Evolutionary conservation across 2,329 filamentous ascomycete genomes (phyloP).

Genomic region (Diaporthe velutina): DNA sequence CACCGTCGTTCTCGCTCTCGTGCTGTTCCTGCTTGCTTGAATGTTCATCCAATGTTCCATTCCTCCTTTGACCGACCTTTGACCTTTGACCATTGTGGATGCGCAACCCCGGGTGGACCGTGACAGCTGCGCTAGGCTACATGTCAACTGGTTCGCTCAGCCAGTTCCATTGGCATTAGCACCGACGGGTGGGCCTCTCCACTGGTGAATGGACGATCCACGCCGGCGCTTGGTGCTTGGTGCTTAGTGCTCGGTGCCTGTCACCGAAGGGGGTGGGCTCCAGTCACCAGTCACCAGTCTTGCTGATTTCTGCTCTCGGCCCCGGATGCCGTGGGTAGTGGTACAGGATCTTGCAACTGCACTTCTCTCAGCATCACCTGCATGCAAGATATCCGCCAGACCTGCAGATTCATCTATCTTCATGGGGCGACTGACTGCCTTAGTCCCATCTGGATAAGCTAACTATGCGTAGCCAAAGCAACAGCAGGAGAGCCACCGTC

Average conservation of each 20-base stretch:
- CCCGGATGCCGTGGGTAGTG: slow-evolving; percentile 2
- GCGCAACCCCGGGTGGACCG: slow-evolving; percentile 28
- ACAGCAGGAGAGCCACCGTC: neutral
- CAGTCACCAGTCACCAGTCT: slow-evolving; percentile 4
- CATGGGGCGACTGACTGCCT: neutral
- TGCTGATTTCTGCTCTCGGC: neutral
- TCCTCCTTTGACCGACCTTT: slow-evolving; percentile 27
- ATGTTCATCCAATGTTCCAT: neutral
- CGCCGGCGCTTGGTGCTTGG: slow-evolving; percentile 12
- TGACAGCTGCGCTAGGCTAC: slow-evolving; percentile 26
- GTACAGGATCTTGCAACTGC: neutral
- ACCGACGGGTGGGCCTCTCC: slow-evolving; percentile 5
- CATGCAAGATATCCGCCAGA: slow-evolving; percentile 15
- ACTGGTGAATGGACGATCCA: slow-evolving; percentile 6
- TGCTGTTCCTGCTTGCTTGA: neutral
- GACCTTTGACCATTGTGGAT: slow-evolving; percentile 17
- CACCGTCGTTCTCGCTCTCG: neutral
- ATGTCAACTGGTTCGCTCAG: slow-evolving; percentile 28
- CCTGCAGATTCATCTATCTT: slow-evolving; percentile 3
- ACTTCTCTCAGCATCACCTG: neutral
- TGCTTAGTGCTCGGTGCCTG: slow-evolving; percentile 4
- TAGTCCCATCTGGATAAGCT: neutral
- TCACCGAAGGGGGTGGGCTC: slow-evolving; percentile 1
- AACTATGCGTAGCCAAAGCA: slow-evolving; percentile 16
- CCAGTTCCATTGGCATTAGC: slow-evolving; percentile 11